phyloP scores from a whole-genome alignment of 768 basidiomycete genomes.

The Melanogaster broomeanus region DNA sequence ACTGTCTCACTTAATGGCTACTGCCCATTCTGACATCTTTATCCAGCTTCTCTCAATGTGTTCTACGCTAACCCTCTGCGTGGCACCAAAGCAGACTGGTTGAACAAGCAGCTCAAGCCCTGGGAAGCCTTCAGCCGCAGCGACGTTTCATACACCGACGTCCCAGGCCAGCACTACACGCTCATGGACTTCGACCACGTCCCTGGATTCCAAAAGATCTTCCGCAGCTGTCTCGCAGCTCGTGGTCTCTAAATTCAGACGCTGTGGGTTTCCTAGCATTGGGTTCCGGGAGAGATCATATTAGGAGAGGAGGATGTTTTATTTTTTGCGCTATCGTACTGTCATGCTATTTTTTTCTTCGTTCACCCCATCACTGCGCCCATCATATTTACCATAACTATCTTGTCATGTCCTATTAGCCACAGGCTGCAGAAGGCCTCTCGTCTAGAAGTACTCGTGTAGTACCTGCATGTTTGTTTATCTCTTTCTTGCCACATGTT shows the following conservation, averaged over 20 bases:
- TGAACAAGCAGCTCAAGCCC: constrained; percentile 29
- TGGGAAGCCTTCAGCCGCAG: constrained; percentile 25
- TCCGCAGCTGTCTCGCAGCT: constrained; percentile 24
- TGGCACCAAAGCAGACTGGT: constrained; percentile 31
- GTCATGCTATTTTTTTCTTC: too few relatives aligned
- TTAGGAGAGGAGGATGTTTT: too few relatives aligned
- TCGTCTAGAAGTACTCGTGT: too few relatives aligned
- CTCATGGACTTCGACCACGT: constrained; percentile 35
- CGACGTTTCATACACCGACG: constrained; percentile 25
- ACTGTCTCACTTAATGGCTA: background rate
- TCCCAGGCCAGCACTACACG: constrained; percentile 31
- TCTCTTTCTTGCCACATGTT: too few relatives aligned
- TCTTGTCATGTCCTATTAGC: too few relatives aligned
- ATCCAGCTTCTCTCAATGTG: constrained; percentile 18
- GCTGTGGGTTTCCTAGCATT: too few relatives aligned
- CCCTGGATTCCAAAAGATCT: constrained; percentile 30
- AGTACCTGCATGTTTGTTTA: too few relatives aligned
- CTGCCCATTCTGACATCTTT: background rate
- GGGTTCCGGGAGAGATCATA: too few relatives aligned
- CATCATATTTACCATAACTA: too few relatives aligned
- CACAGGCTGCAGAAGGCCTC: too few relatives aligned
- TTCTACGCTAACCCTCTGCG: constrained; percentile 30
- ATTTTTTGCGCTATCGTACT: too few relatives aligned
- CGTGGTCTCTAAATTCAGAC: constrained; percentile 21
- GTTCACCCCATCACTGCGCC: too few relatives aligned